A percentile compares a stretch with the other conserved stretches of the same genome.
Conservation (phyloP, 2,329 filamentous ascomycete species). For the Colletotrichum incanum region DNA sequence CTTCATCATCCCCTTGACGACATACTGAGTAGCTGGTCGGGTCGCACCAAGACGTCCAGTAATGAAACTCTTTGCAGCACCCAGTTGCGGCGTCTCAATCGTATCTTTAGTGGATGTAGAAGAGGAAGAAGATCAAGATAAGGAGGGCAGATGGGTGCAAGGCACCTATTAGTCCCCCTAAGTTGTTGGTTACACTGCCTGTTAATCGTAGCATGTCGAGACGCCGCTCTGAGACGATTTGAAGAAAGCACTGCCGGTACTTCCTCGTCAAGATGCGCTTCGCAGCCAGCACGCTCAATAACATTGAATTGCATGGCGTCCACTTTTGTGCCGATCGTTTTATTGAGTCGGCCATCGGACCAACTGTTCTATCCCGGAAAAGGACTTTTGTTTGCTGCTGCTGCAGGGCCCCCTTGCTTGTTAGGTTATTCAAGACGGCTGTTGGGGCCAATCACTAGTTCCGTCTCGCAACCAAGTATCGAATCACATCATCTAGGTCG, state of each 20-base stretch:
- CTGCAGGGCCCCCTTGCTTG: neutral
- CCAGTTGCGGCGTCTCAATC: neutral
- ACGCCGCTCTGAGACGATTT: no score
- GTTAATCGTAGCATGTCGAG: no score
- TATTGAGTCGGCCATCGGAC: neutral
- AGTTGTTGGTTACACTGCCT: neutral
- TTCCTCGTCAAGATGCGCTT: neutral
- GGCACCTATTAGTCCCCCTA: neutral
- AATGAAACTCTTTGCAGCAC: neutral
- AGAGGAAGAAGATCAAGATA: neutral
- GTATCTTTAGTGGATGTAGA: neutral
- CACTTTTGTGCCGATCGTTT: neutral
- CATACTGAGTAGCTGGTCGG: no score
- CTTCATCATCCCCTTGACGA: no score
- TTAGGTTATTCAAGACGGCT: neutral
- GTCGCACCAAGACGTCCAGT: no score
- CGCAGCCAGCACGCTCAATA: neutral
- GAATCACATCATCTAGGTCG: neutral
- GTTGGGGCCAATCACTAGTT: neutral
- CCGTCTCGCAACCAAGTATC: neutral
- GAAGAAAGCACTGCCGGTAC: neutral
- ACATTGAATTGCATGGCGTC: neutral
- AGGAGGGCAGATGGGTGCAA: neutral
- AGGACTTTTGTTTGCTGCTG: neutral
- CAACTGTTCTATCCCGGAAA: neutral